These are phyloP conservation scores for Aspergillus pseudoviridinutans DNA, from an alignment of 2,329 filamentous ascomycete genomes.

Conservation along the genomic window DNA sequence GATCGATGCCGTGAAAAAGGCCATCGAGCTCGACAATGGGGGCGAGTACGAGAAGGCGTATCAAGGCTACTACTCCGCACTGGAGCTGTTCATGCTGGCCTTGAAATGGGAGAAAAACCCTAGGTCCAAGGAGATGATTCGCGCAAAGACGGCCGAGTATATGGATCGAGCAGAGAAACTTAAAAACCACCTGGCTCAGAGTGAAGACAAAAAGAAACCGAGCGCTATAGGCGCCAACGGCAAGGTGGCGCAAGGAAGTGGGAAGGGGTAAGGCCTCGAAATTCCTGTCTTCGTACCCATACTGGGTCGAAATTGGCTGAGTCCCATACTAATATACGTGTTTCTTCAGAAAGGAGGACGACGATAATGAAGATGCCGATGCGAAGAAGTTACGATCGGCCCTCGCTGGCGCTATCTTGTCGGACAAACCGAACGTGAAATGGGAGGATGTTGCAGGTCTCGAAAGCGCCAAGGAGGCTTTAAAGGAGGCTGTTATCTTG, in stretches of 20 bases:
- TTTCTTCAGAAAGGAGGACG: conserved; percentile 47
- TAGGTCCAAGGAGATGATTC: conserved; percentile 95
- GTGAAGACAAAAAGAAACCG: conserved; percentile 49
- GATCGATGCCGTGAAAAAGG: conserved; percentile 95
- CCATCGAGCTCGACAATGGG: conserved; percentile 91
- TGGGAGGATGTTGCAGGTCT: conserved; percentile 98
- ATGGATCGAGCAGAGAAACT: conserved; percentile 99
- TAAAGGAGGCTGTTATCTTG: conserved; percentile 96
- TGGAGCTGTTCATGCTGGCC: conserved; percentile 97
- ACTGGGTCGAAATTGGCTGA: background rate
- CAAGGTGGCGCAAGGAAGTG: conserved; percentile 47
- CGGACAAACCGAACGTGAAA: conserved; percentile 91
- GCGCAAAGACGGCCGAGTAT: conserved; percentile 90
- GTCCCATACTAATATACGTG: conserved; percentile 3
- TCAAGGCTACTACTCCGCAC: conserved; percentile 88
- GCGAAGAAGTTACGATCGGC: conserved; percentile 92
- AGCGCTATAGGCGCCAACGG: conserved; percentile 51
- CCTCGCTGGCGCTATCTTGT: conserved; percentile 84
- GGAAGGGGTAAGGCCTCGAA: conserved; percentile 49
- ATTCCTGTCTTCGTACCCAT: conserved; percentile 3
- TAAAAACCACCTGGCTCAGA: conserved; percentile 78
- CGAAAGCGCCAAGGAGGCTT: conserved; percentile 88
- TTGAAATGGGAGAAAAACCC: conserved; percentile 99
- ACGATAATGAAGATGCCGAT: conserved; percentile 76
- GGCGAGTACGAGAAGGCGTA: conserved; percentile 98